phyloP scores from a whole-genome alignment of 768 basidiomycete species.

The Termitomyces sp. region DNA sequence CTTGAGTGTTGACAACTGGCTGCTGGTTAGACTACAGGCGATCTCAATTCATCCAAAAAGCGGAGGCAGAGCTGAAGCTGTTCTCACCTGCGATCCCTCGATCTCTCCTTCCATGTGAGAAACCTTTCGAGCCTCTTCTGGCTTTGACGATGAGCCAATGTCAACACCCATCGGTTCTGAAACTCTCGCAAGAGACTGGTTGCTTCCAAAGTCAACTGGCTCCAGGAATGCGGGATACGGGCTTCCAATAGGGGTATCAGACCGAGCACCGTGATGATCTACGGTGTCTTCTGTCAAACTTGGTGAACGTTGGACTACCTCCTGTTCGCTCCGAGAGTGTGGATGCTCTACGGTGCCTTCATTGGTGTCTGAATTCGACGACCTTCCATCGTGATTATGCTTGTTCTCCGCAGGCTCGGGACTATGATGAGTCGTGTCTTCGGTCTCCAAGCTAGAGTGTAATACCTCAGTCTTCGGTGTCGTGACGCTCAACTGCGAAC shows the following conservation, averaged over 20 bases:
- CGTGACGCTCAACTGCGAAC: not conserved
- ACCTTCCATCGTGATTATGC: not conserved
- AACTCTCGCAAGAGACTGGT: not conserved
- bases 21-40: not conserved
- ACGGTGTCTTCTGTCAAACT: not conserved
- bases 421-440: not conserved
- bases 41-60: not conserved
- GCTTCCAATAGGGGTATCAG: not conserved
- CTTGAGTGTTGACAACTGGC: conserved; percentile 8
- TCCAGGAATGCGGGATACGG: not conserved
- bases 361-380: not conserved
- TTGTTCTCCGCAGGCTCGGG: not conserved
- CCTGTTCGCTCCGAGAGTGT: not conserved
- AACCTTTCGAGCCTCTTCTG: not conserved
- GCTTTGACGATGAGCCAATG: not conserved
- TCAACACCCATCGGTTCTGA: not conserved
- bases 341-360: not conserved
- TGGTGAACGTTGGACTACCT: not conserved
- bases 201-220: not conserved
- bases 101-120: not conserved
- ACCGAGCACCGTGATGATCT: not conserved
- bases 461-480: not conserved
- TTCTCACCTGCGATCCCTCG: conserved; percentile 3
- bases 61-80: not conserved
- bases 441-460: not conserved